phyloP scores from a whole-genome alignment of 208 protist species.

The Eutreptiella sp. region DNA sequence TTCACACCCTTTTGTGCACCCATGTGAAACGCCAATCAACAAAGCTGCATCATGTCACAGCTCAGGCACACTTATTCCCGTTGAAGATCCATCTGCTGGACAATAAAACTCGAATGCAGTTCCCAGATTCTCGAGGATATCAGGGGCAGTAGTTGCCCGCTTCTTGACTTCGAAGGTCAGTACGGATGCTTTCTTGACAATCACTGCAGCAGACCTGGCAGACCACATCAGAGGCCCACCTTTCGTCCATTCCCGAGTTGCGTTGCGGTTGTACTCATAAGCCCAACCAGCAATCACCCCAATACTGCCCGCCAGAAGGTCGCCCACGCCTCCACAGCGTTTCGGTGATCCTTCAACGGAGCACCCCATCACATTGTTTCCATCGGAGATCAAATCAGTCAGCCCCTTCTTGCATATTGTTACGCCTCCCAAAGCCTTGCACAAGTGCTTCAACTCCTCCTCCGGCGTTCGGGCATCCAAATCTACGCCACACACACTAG shows the following conservation, averaged over 20 bases:
- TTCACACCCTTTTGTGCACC: too few relatives aligned
- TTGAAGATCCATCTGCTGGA: too few relatives aligned
- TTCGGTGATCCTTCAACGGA: constrained; percentile 5
- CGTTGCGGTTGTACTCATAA: too few relatives aligned
- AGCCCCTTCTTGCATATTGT: constrained; percentile 23
- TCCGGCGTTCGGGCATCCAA: too few relatives aligned
- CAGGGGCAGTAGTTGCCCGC: constrained; percentile 5
- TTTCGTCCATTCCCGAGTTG: not conserved
- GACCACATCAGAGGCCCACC: not conserved
- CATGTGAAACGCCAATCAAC: too few relatives aligned
- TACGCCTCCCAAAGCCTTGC: not conserved
- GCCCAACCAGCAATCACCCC: constrained; percentile 16
- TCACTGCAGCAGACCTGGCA: constrained; percentile 1
- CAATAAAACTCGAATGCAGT: constrained; percentile 22
- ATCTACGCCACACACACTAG: too few relatives aligned
- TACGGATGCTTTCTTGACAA: constrained; percentile 2
- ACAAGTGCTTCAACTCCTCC: not conserved
- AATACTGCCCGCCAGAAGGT: constrained; percentile 15
- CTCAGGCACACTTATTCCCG: too few relatives aligned
- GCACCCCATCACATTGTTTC: constrained; percentile 12
- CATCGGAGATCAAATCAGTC: constrained; percentile 16
- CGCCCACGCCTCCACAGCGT: constrained; percentile 29
- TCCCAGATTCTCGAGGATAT: constrained; percentile 26
- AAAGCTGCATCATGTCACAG: too few relatives aligned
- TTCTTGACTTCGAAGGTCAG: constrained; percentile 1